These are phyloP conservation scores for Lantana camara DNA, from an alignment of 257 asterid genomes.

Conservation along the genomic window DNA sequence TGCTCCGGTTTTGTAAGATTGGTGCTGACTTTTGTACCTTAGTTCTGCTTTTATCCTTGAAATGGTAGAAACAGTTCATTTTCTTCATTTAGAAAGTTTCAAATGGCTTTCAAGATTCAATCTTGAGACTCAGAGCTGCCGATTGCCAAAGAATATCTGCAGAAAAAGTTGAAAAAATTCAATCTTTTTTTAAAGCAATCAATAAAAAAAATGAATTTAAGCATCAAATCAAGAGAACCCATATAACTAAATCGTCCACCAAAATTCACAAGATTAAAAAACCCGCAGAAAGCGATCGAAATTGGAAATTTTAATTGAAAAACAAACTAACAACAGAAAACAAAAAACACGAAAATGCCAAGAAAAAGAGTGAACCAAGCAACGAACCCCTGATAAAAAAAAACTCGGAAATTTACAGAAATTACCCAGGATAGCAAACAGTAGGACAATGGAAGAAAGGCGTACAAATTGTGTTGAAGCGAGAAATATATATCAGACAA, in stretches of 20 bases:
- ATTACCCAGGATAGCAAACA: background rate
- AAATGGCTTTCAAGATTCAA: conserved; percentile 34
- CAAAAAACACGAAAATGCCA: background rate
- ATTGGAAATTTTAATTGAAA: background rate
- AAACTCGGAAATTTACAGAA: background rate
- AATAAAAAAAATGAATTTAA: background rate
- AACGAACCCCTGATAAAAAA: background rate
- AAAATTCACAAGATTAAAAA: background rate
- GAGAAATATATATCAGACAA: background rate
- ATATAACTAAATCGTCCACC: background rate
- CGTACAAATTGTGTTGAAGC: background rate
- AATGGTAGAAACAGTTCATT: conserved; percentile 74
- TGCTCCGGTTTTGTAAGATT: conserved; percentile 39
- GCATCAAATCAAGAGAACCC: background rate
- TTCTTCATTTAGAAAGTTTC: background rate
- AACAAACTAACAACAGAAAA: background rate
- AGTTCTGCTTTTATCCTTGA: conserved; percentile 51
- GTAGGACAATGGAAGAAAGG: background rate
- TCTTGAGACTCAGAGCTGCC: conserved; percentile 13
- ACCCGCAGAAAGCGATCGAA: background rate
- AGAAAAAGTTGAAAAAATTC: background rate
- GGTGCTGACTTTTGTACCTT: conserved; percentile 79
- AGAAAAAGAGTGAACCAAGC: background rate
- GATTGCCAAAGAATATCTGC: conserved; percentile 31
- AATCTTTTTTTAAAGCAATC: no score